Evolutionary conservation across 208 protist genomes (phyloP).

Genomic region (Wallacemonas sp.): DNA sequence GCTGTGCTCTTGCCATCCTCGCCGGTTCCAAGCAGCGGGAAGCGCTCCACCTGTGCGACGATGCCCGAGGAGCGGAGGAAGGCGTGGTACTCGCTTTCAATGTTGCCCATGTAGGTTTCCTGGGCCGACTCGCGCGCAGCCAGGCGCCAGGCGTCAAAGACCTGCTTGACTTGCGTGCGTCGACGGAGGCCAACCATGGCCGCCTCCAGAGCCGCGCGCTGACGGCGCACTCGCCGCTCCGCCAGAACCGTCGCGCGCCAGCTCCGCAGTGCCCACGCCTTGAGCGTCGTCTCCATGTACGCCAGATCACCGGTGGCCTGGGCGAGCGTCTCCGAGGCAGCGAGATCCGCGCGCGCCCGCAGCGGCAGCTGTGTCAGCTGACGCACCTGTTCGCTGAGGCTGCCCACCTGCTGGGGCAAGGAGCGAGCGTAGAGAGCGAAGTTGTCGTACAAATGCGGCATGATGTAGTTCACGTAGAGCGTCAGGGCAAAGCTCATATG

Average conservation of each 20-base stretch:
- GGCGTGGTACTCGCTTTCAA: constrained; percentile 47
- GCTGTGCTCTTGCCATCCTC: constrained; percentile 1
- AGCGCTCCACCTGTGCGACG: constrained; percentile 30
- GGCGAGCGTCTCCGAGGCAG: constrained; percentile 20
- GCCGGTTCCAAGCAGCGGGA: constrained; percentile 21
- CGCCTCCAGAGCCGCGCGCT: constrained; percentile 13
- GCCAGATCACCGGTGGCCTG: constrained; percentile 54
- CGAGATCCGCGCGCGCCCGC: constrained; percentile 30
- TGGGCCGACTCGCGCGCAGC: constrained; percentile 33
- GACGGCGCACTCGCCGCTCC: constrained; percentile 9
- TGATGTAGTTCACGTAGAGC: constrained; percentile 60
- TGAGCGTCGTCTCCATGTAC: constrained; percentile 69
- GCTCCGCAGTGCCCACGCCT: constrained; percentile 66
- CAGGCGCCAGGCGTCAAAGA: constrained; percentile 60
- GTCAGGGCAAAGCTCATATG: constrained; percentile 62
- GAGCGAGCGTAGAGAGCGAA: constrained; percentile 36
- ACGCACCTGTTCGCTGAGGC: constrained; percentile 72
- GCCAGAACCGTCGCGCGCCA: constrained; percentile 52
- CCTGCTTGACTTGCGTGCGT: constrained; percentile 31
- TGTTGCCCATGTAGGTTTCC: constrained; percentile 23
- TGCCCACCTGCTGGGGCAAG: constrained; percentile 44
- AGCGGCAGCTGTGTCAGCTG: constrained; percentile 62
- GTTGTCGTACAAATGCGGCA: constrained; percentile 81
- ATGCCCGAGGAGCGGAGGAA: constrained; percentile 58
- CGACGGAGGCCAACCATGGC: constrained; percentile 28